Evolutionary conservation across 108 stramenopile genomes (phyloP).

Genomic region (Nitzschia sp.): DNA sequence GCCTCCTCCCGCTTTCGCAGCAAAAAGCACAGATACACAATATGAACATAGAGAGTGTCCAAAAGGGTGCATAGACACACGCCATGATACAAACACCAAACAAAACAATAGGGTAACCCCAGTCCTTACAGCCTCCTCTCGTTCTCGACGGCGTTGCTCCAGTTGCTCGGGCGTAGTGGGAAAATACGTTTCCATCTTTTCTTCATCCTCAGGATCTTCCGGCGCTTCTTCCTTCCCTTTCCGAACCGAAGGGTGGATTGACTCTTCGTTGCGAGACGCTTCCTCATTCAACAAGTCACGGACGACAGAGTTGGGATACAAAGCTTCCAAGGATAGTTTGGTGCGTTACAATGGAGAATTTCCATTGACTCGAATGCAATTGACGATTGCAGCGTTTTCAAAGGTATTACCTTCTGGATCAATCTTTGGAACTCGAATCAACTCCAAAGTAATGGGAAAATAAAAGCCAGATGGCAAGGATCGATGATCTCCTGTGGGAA

Average conservation of each 20-base stretch:
- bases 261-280: not conserved
- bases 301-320: conserved; percentile 15
- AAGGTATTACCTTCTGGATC: conserved; percentile 22
- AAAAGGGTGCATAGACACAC: too few relatives aligned
- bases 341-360: conserved; percentile 3
- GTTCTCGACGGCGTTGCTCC: too few relatives aligned
- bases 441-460: conserved; percentile 15
- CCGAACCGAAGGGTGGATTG: conserved; percentile 13
- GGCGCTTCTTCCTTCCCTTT: conserved; percentile 14
- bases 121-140: too few relatives aligned
- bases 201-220: too few relatives aligned
- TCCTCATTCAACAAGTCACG: conserved; percentile 7
- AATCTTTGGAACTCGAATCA: conserved; percentile 12
- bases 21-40: too few relatives aligned
- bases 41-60: too few relatives aligned
- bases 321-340: not conserved
- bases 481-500: too few relatives aligned
- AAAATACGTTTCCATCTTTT: too few relatives aligned
- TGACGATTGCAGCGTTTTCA: conserved; percentile 21
- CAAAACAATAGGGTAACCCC: too few relatives aligned
- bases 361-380: conserved; percentile 15
- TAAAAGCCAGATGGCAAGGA: conserved; percentile 13
- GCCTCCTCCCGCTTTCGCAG: too few relatives aligned
- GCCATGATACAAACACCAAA: too few relatives aligned
- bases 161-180: too few relatives aligned